Percentiles rank a stretch among this genome's conserved stretches.
These are phyloP conservation scores for Cytospora schulzeri DNA, from an alignment of 2,329 filamentous ascomycete genomes.

Conservation along the genomic window DNA sequence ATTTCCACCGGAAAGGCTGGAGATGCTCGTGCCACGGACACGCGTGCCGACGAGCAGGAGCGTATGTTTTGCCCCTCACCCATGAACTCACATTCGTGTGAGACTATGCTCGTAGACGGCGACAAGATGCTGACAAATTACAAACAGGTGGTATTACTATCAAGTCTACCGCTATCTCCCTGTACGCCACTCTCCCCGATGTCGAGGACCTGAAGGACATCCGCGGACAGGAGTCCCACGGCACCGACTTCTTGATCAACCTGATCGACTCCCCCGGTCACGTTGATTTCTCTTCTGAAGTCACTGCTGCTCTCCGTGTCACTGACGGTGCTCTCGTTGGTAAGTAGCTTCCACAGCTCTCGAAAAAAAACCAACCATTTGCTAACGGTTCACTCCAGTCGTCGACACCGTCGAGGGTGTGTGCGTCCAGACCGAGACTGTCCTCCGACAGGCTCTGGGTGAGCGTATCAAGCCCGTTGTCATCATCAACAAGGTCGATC, in stretches of 20 bases:
- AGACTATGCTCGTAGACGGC: not conserved
- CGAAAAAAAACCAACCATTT: not conserved
- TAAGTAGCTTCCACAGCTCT: not conserved
- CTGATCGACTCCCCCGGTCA: conserved; percentile 99
- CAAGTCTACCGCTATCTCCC: conserved; percentile 99
- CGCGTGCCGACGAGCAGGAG: conserved; percentile 96
- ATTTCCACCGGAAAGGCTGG: conserved; percentile 98
- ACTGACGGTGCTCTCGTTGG: conserved; percentile 95
- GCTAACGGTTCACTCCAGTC: conserved; percentile 49
- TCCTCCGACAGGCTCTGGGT: conserved; percentile 96
- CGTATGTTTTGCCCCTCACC: conserved; percentile 46
- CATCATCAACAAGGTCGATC: conserved; percentile 99
- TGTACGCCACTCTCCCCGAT: conserved; percentile 82
- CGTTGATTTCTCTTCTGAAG: conserved; percentile 99
- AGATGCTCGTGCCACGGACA: conserved; percentile 95
- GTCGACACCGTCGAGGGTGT: conserved; percentile 99
- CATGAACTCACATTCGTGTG: not conserved
- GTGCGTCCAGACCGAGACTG: conserved; percentile 99
- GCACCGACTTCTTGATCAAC: conserved; percentile 99
- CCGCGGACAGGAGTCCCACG: conserved; percentile 80
- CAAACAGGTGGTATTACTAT: conserved; percentile 82
- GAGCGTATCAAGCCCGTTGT: conserved; percentile 99
- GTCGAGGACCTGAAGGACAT: conserved; percentile 94
- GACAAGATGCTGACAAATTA: conserved; percentile 18
- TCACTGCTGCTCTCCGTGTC: conserved; percentile 99